These are phyloP conservation scores for Porcisia hertigi DNA, from an alignment of 208 protist genomes.

Conservation along the genomic window DNA sequence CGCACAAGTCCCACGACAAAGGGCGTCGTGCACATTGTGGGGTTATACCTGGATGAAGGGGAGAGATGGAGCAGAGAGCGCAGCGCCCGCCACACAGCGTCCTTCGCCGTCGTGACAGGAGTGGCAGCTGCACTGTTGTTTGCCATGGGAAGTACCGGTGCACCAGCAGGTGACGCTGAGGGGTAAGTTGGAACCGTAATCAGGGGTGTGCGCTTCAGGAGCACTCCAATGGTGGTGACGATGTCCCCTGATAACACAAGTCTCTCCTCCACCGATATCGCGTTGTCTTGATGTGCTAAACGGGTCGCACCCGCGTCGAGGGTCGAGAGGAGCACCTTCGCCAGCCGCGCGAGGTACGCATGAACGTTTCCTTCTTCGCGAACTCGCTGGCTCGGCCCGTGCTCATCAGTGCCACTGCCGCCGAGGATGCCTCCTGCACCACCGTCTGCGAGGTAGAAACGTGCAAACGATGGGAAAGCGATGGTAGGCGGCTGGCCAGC, in stretches of 20 bases:
- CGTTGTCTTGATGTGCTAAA: neutral
- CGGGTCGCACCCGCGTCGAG: neutral
- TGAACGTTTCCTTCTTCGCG: neutral
- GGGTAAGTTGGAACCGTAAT: neutral
- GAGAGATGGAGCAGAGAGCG: slow-evolving; percentile 21
- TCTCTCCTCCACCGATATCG: neutral
- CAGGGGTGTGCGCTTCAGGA: slow-evolving; percentile 21
- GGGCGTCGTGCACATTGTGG: slow-evolving; percentile 28
- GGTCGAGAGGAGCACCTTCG: slow-evolving; percentile 13
- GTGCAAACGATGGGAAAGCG: slow-evolving; percentile 28
- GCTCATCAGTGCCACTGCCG: neutral
- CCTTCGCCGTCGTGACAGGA: neutral
- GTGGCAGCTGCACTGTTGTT: neutral
- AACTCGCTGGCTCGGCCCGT: neutral
- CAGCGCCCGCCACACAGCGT: slow-evolving; percentile 14
- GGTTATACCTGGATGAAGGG: slow-evolving; percentile 15
- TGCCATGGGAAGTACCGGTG: neutral
- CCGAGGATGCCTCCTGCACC: neutral
- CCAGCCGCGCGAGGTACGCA: slow-evolving; percentile 9
- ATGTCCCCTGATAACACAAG: slow-evolving; percentile 19
- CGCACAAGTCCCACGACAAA: slow-evolving; percentile 41
- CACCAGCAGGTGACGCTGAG: neutral
- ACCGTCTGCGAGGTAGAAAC: slow-evolving; percentile 20
- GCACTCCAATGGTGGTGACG: slow-evolving; percentile 5
- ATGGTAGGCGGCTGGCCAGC: neutral